A percentile compares a stretch with the other conserved stretches of the same genome.
phyloP scores from a whole-genome alignment of 306 rosid genomes.

The Castanea sativa region DNA sequence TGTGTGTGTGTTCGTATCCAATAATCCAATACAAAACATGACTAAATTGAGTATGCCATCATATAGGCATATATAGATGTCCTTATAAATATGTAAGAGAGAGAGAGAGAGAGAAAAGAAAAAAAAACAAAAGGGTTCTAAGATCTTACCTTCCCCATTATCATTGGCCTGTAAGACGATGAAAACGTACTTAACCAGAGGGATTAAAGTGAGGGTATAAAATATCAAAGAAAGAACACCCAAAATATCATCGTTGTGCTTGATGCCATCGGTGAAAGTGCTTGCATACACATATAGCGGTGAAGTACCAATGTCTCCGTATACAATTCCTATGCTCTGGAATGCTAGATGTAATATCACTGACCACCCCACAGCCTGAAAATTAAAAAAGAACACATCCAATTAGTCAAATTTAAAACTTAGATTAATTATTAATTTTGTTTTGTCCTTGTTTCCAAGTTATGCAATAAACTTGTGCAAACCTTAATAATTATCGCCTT shows the following conservation, averaged over 20 bases:
- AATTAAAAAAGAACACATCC: not conserved
- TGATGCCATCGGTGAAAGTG: constrained; percentile 42
- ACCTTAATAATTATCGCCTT: too few relatives aligned
- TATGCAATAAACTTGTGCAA: not conserved
- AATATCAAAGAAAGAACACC: constrained; percentile 65
- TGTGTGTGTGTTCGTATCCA: too few relatives aligned
- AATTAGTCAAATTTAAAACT: not conserved
- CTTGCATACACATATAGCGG: constrained; percentile 61
- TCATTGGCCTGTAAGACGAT: constrained; percentile 58
- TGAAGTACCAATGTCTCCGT: constrained; percentile 79
- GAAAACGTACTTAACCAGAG: constrained; percentile 59
- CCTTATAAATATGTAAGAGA: too few relatives aligned
- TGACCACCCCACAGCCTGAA: constrained; percentile 37
- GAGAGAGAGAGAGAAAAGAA: too few relatives aligned
- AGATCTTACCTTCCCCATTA: constrained; percentile 54
- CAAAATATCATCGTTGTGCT: constrained; percentile 53
- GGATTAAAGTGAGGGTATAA: constrained; percentile 60
- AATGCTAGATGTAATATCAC: constrained; percentile 56
- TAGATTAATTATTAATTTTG: not conserved
- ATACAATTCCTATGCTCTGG: constrained; percentile 69
- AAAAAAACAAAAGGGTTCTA: too few relatives aligned
- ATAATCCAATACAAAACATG: too few relatives aligned
- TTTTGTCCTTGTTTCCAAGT: not conserved
- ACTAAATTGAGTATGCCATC: too few relatives aligned
- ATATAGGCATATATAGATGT: too few relatives aligned